Evolutionary conservation across 176 grass and related monocot genomes (phyloP), one percentile per base, ranked within the genome.

Genomic region (Oryza glaberrima): DNA sequence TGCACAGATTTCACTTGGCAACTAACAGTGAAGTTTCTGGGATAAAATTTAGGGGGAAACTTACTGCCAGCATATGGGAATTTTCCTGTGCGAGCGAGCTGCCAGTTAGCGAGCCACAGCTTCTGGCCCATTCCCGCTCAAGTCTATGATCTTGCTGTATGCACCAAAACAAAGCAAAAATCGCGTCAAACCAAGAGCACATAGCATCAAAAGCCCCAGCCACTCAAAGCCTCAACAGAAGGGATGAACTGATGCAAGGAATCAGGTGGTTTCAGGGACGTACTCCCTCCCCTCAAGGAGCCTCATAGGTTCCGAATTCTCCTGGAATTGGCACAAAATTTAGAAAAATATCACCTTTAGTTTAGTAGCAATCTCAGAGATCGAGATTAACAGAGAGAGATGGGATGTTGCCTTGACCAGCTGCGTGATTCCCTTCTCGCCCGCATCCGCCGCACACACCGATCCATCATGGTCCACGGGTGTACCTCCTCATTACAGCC

Each of bases 41-140:
- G 14, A 77, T 28, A 32, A 20, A 63, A 64, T 12, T 17, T 60
- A 36, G 64, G 4, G 13, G 46, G n/a, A 34, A 75, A 87, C 69
- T 65, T 84, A 90, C 91, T 9, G 73, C 30, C 43, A 78, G 0
- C 88, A 93, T 85, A 67, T 82, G 81, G 1, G 88, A 85, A 77
- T 87, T 82, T 17, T 32, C 30, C 1, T 30, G 84, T 43, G 75
- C 69, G 84, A 10, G 77, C 91, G 25, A 93, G 88, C 32, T 90
- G 67, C 88, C 81, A 93, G 19, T 93, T 93, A 34, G 82, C 72
- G 13, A 75, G 73, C 44, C 86, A 41, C 63, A 90, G 51, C 69
- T 90, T 93, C 78, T 87, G 87, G 28, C 81, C 90, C 91, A n/a
- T 44, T 7, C 15, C 73, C 11, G 48, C 81, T 85, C 75, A 82